These are phyloP conservation scores for Caryopteris hybrid DNA, from an alignment of 305 asterid genomes.

Conservation along the genomic window DNA sequence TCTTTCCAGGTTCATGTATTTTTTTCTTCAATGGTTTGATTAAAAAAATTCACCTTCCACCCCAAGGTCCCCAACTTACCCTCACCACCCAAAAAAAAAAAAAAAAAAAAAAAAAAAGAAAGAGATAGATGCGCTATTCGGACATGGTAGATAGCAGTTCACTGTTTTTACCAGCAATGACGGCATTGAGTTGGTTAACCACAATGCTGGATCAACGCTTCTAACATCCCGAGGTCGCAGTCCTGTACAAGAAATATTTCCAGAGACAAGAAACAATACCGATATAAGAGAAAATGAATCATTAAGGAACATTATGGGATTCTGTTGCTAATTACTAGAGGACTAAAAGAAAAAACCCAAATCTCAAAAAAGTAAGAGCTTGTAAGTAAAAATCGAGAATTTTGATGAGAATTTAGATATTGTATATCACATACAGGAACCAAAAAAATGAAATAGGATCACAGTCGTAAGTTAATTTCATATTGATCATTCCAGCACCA, in stretches of 20 bases:
- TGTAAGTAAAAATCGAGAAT: background rate
- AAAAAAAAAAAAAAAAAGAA: too few relatives aligned
- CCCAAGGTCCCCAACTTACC: too few relatives aligned
- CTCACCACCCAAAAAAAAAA: too few relatives aligned
- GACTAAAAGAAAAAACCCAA: background rate
- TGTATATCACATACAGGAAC: background rate
- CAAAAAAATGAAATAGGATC: background rate
- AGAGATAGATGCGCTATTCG: background rate
- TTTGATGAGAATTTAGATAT: background rate
- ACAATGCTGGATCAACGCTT: conserved; percentile 98
- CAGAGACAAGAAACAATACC: conserved; percentile 10
- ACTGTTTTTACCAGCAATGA: conserved; percentile 61
- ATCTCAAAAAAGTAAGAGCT: background rate
- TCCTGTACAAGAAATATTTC: conserved; percentile 40
- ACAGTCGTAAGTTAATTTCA: background rate
- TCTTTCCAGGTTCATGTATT: background rate
- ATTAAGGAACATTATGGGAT: conserved; percentile 1
- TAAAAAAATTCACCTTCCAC: background rate
- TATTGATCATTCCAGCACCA: background rate
- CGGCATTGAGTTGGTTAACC: conserved; percentile 98
- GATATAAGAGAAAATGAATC: background rate
- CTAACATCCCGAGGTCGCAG: conserved; percentile 96
- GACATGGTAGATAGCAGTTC: conserved; percentile 2
- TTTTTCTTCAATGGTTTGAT: background rate
- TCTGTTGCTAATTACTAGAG: background rate